These are phyloP conservation scores for Crithidia fasciculata DNA, from an alignment of 208 protist genomes.

Conservation along the genomic window DNA sequence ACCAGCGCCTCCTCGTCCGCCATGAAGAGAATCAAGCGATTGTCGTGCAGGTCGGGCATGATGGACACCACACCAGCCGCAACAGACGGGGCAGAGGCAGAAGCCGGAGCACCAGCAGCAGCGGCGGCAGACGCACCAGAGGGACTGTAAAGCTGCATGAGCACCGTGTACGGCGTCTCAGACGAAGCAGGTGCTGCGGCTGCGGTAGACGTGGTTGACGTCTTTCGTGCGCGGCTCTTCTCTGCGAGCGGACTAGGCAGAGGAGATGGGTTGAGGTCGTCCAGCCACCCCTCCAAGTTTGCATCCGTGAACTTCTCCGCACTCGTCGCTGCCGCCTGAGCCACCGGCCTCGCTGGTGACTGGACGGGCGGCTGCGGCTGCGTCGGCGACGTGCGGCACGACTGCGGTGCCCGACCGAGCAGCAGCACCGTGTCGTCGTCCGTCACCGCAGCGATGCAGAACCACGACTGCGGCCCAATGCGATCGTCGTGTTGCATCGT, in stretches of 20 bases:
- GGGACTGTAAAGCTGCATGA: constrained; percentile 31
- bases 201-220: no score
- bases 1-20: constrained; percentile 38
- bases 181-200: neutral
- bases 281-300: constrained; percentile 52
- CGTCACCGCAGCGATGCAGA: constrained; percentile 45
- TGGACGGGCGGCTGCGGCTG: no score
- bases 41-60: constrained; percentile 35
- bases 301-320: constrained; percentile 12
- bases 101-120: neutral
- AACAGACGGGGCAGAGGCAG: neutral
- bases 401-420: constrained; percentile 28
- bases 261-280: constrained; percentile 33
- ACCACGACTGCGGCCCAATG: constrained; percentile 30
- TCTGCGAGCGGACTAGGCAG: neutral
- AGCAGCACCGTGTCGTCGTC: constrained; percentile 48
- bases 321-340: no score
- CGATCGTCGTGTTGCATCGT: constrained; percentile 15
- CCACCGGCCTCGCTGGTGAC: no score
- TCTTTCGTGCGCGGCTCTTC: no score
- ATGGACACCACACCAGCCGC: constrained; percentile 12
- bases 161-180: constrained; percentile 26
- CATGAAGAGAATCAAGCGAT: constrained; percentile 43
- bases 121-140: neutral
- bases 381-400: neutral